A percentile compares a stretch with the other conserved stretches of the same genome.
Evolutionary conservation across 2,329 filamentous ascomycete species (phyloP).

Genomic region (Trichoderma aggressivum): DNA sequence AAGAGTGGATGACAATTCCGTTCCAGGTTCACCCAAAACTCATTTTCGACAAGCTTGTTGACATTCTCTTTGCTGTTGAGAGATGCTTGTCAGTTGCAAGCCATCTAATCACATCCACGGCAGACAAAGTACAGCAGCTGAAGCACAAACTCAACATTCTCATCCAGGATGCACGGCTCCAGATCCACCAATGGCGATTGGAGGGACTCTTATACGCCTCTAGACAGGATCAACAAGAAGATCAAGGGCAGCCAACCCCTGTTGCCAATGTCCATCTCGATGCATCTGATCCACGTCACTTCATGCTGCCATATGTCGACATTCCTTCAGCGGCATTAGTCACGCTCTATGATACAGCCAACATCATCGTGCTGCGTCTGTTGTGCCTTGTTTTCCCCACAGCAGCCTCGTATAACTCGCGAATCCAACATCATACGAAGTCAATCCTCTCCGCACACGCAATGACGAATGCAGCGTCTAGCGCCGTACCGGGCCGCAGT

Average conservation of each 20-base stretch:
- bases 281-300: not conserved
- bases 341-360: conserved; percentile 18
- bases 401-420: not conserved
- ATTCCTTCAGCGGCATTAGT: conserved; percentile 9
- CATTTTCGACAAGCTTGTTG: conserved; percentile 45
- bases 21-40: conserved; percentile 46
- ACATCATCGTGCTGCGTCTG: conserved; percentile 9
- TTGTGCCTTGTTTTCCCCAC: not conserved
- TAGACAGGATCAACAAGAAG: not conserved
- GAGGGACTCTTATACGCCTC: not conserved
- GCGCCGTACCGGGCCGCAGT: conserved; percentile 7
- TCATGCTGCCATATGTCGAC: not conserved
- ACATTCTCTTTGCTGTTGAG: conserved; percentile 32
- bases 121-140: not conserved
- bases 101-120: not conserved
- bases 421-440: conserved; percentile 4
- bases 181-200: not conserved
- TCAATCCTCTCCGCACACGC: conserved; percentile 12
- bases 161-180: not conserved
- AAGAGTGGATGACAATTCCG: conserved; percentile 45
- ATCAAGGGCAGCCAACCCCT: not conserved
- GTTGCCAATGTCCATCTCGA: not conserved
- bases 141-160: not conserved
- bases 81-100: conserved; percentile 9
- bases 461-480: not conserved